A percentile compares a stretch with the other conserved stretches of the same genome.
Conservation (phyloP, 2,329 filamentous ascomycete species). For the Fusarium sp. region DNA sequence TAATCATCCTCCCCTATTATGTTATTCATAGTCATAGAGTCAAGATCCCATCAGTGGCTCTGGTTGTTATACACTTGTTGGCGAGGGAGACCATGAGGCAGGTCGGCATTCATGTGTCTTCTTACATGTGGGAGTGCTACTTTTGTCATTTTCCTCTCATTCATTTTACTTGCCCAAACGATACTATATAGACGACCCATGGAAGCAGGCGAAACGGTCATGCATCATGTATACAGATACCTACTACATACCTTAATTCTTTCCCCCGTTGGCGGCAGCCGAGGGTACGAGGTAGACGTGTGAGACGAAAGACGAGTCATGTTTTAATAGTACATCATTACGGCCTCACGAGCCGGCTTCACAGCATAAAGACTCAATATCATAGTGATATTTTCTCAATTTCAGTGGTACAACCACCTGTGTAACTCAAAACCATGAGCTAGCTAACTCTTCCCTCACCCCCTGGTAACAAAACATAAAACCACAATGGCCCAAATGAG, state of each 20-base stretch:
- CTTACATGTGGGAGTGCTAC: neutral
- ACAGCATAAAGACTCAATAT: neutral
- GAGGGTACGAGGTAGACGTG: neutral
- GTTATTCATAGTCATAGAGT: neutral
- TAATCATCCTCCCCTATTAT: neutral
- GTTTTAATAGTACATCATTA: neutral
- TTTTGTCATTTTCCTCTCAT: neutral
- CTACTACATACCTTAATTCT: conserved; percentile 15
- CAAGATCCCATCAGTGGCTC: neutral
- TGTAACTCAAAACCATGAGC: neutral
- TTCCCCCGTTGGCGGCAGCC: neutral
- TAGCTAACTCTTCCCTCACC: conserved; percentile 1
- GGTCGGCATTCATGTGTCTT: neutral
- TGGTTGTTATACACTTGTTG: conserved; percentile 1
- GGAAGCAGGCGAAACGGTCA: conserved; percentile 27
- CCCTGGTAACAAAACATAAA: conserved; percentile 12
- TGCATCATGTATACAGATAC: conserved; percentile 29
- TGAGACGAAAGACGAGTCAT: conserved; percentile 6
- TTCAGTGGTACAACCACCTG: neutral
- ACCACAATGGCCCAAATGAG: conserved; percentile 6
- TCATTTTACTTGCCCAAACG: conserved; percentile 6
- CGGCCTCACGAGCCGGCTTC: neutral
- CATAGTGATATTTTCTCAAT: neutral
- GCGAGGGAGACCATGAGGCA: neutral
- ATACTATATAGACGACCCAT: conserved; percentile 19